Evolutionary conservation across 2,329 filamentous ascomycete genomes (phyloP).

Genomic region (Phyllachora maydis): DNA sequence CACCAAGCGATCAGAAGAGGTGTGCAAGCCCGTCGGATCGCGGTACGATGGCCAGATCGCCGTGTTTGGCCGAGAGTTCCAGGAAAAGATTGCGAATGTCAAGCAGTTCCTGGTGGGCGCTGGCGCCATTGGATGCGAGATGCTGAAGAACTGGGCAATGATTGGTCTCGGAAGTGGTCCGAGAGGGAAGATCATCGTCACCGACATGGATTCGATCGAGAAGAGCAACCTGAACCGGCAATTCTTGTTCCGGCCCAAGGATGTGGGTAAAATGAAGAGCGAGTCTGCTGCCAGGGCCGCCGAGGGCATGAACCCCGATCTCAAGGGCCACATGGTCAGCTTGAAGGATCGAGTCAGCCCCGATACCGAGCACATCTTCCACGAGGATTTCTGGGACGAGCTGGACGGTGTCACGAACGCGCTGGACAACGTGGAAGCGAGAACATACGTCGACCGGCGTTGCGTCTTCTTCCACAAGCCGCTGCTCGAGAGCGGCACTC

Average conservation of each 20-base stretch:
- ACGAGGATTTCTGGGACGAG: constrained; percentile 75
- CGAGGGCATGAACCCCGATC: constrained; percentile 84
- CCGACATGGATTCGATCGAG: constrained; percentile 97
- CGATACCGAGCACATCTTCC: constrained; percentile 87
- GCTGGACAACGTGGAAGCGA: constrained; percentile 89
- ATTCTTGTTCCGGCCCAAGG: constrained; percentile 82
- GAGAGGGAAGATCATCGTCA: constrained; percentile 75
- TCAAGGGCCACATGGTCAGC: constrained; percentile 67
- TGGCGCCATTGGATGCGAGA: constrained; percentile 94
- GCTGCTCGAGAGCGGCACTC: constrained; percentile 83
- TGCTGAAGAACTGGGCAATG: constrained; percentile 99
- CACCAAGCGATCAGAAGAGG: constrained; percentile 57
- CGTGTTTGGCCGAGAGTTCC: constrained; percentile 83
- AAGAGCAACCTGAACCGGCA: constrained; percentile 97
- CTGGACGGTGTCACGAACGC: constrained; percentile 93
- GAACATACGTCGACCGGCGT: constrained; percentile 86
- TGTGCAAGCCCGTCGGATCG: constrained; percentile 66
- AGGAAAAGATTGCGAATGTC: constrained; percentile 79
- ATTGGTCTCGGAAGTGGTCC: constrained; percentile 82
- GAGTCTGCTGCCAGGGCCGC: constrained; percentile 83
- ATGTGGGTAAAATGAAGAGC: constrained; percentile 94
- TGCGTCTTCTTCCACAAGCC: constrained; percentile 98
- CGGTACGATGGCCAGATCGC: constrained; percentile 96
- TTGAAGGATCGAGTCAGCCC: constrained; percentile 77
- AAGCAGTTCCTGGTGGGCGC: constrained; percentile 91